Evolutionary conservation across 2,329 filamentous ascomycete genomes (phyloP).

Genomic region (Aureobasidium sp.): DNA sequence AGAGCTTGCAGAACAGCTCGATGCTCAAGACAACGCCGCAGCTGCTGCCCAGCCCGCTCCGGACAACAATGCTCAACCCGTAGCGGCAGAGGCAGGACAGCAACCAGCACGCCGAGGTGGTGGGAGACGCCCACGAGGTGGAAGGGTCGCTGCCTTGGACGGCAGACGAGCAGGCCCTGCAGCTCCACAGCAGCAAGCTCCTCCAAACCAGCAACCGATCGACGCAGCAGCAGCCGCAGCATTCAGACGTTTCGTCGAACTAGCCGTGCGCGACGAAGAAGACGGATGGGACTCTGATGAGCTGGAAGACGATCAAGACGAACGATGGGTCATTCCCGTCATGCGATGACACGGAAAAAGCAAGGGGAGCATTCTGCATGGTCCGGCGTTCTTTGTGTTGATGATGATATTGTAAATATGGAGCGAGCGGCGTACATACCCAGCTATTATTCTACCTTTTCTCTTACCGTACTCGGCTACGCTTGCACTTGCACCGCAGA

Average conservation of each 20-base stretch:
- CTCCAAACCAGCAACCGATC: conserved; percentile 14
- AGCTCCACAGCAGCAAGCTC: conserved; percentile 6
- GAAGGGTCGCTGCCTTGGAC: background rate
- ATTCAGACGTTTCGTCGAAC: conserved; percentile 43
- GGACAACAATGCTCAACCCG: background rate
- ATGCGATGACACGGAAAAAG: background rate
- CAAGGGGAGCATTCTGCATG: background rate
- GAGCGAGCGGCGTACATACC: background rate
- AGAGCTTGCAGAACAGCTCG: conserved; percentile 22
- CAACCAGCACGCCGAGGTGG: background rate
- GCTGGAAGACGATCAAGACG: conserved; percentile 33
- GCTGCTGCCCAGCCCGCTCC: background rate
- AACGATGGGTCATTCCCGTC: conserved; percentile 4
- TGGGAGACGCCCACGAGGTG: background rate
- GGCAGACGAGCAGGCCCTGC: background rate
- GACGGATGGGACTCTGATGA: conserved; percentile 54
- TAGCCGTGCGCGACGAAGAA: conserved; percentile 45
- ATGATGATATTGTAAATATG: background rate
- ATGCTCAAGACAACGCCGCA: background rate
- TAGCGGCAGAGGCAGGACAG: background rate
- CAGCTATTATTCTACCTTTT: background rate
- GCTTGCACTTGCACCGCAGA: too few species aligned
- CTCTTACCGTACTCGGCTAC: background rate
- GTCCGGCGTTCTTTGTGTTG: background rate
- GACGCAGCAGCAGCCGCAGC: conserved; percentile 20